Evolutionary conservation across 2,329 filamentous ascomycete genomes (phyloP).

Genomic region (Blumeria graminis): DNA sequence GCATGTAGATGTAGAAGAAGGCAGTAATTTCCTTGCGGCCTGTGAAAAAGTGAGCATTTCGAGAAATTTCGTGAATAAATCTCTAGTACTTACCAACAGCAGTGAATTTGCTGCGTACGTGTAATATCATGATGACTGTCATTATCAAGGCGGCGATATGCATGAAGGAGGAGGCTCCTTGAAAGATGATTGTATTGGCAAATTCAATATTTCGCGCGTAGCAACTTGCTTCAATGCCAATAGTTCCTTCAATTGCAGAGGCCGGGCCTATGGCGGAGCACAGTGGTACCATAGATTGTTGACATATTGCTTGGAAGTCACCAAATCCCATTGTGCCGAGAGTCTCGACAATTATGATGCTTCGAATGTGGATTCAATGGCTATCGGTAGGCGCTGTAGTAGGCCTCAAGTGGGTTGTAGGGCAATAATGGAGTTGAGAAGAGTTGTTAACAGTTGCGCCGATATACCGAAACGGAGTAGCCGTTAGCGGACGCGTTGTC

Average conservation of each 20-base stretch:
- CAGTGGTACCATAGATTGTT: slow-evolving; percentile 60
- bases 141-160: slow-evolving; percentile 79
- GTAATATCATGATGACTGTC: slow-evolving; percentile 93
- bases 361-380: no score
- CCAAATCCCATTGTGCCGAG: slow-evolving; percentile 49
- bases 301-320: slow-evolving; percentile 71
- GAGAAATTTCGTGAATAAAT: not conserved
- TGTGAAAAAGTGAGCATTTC: slow-evolving; percentile 12
- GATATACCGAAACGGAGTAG: no score
- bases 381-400: no score
- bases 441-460: no score
- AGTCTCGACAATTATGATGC: no score
- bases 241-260: slow-evolving; percentile 22
- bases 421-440: no score
- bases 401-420: no score
- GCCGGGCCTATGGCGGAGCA: slow-evolving; percentile 59
- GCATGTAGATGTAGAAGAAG: slow-evolving; percentile 94
- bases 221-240: slow-evolving; percentile 70
- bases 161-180: slow-evolving; percentile 72
- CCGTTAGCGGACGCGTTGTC: no score
- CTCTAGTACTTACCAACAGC: slow-evolving; percentile 52
- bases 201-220: slow-evolving; percentile 88
- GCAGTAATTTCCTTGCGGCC: slow-evolving; percentile 48
- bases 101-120: slow-evolving; percentile 92
- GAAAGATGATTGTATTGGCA: slow-evolving; percentile 96